Conservation (phyloP, 2,329 filamentous ascomycete genomes). For the Alternaria sp. region DNA sequence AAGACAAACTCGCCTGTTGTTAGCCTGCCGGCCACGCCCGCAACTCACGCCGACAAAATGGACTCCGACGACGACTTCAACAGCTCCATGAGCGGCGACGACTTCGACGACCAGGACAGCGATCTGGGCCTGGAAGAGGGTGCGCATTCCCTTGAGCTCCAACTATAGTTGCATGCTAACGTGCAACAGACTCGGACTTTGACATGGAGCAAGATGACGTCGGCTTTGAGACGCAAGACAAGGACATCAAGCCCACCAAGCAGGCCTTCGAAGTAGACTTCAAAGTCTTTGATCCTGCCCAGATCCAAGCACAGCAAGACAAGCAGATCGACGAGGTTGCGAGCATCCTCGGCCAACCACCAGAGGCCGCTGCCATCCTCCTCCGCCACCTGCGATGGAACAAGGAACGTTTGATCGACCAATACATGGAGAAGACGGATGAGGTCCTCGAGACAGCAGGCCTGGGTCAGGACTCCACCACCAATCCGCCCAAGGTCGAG, state of each 20-base stretch:
- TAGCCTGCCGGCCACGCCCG: slow-evolving; percentile 45
- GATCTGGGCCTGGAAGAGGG: slow-evolving; percentile 64
- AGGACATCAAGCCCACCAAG: slow-evolving; percentile 76
- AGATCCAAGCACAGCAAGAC: slow-evolving; percentile 87
- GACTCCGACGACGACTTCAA: slow-evolving; percentile 96
- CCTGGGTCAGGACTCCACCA: slow-evolving; percentile 64
- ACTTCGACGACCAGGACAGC: slow-evolving; percentile 79
- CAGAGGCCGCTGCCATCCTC: slow-evolving; percentile 90
- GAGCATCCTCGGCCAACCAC: slow-evolving; percentile 86
- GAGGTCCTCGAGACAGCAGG: slow-evolving; percentile 86
- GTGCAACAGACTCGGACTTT: slow-evolving; percentile 58
- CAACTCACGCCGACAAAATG: slow-evolving; percentile 67
- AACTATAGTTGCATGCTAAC: slow-evolving; percentile 27
- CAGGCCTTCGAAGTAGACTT: slow-evolving; percentile 85
- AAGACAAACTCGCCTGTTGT: slow-evolving; percentile 27
- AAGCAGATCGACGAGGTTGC: slow-evolving; percentile 89
- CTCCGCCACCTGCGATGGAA: slow-evolving; percentile 94
- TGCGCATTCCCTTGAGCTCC: slow-evolving; percentile 29
- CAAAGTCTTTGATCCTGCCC: slow-evolving; percentile 79
- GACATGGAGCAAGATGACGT: slow-evolving; percentile 68
- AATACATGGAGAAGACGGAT: slow-evolving; percentile 90
- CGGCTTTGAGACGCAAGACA: slow-evolving; percentile 70
- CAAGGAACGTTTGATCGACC: slow-evolving; percentile 91
- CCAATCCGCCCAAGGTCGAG: slow-evolving; percentile 71
- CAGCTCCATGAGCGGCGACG: slow-evolving; percentile 81